Base-by-base conservation (phyloP, 1,139 yeast genomes). In the Nadsonia starkeyi-henricii region DNA sequence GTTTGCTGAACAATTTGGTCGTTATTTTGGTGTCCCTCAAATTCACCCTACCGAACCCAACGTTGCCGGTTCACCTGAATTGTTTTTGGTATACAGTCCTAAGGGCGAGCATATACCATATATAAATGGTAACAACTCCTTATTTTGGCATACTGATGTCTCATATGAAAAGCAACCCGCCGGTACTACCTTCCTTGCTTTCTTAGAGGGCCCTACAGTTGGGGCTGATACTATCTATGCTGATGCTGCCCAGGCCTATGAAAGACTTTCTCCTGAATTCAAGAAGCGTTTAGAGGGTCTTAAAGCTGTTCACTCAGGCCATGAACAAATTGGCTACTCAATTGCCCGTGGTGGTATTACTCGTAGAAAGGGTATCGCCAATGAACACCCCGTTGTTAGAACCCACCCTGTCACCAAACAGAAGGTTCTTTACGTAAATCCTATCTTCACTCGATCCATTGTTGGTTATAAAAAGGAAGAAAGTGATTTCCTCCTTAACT, bases 11-110 rank as follows among this genome's bases (percentile, higher is more conserved):
- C 85, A 81, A 60, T 85, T 66, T 59, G 79, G 77, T 20, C 61
- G 59, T 42, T 70, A 78, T 57, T 78, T 68, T 59, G 84, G 83
- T n/a, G 84, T 85, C 19, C 76, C 83, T 3, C 88, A 62, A 51
- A 59, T 61, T 41, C 65, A 62, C 47, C 65, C 65, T n/a, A 57
- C 59, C 21, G 54, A 47, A 19, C 71, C 61, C 18, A 55, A 62
- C 3, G 62, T 61, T 26, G 64, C 63, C 4, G 65, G 65, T 13
- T 45, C 60, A 30, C 60, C 59, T 20, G 53, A 51, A 17, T 41
- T 49, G 26, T 44, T 50, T 37, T 48, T 46, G 19, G 46, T 43
- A 26, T 37, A 42, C 20, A 33, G 43, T 28, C 43, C 50, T 41
- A 53, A 54, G 48, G 49, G 47, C 23, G 54, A 51, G 19, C 47